These are phyloP conservation scores for Lachnellula willkommii DNA, from an alignment of 2,329 filamentous ascomycete genomes.

Conservation along the genomic window DNA sequence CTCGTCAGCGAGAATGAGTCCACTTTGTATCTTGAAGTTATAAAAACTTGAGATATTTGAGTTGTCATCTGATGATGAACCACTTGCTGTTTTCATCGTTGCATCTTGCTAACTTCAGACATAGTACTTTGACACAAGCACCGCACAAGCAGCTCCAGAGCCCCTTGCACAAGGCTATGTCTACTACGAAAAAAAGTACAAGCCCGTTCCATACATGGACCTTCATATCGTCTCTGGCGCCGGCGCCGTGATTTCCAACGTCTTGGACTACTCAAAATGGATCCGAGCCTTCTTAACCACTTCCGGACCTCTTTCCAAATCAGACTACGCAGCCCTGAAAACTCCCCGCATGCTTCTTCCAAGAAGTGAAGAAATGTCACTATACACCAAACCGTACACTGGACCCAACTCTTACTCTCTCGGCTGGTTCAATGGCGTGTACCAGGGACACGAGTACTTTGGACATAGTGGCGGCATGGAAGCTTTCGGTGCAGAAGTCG, in stretches of 20 bases:
- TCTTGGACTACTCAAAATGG: conserved; percentile 49
- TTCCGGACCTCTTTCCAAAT: conserved; percentile 32
- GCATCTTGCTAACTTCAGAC: background rate
- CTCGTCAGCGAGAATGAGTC: background rate
- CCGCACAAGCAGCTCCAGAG: conserved; percentile 19
- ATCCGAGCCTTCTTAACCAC: conserved; percentile 41
- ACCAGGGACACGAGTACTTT: conserved; percentile 39
- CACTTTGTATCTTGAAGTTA: background rate
- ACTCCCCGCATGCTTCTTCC: conserved; percentile 31
- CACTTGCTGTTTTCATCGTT: background rate
- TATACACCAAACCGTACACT: conserved; percentile 23
- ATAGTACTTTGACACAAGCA: conserved; percentile 23
- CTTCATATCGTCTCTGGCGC: conserved; percentile 30
- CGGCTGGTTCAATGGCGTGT: conserved; percentile 37
- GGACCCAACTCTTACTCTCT: conserved; percentile 37
- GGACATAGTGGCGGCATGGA: conserved; percentile 41
- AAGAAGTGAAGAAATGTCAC: background rate
- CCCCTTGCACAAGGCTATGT: conserved; percentile 40
- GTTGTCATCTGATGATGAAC: conserved; percentile 11
- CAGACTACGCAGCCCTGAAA: conserved; percentile 32
- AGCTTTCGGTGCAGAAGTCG: conserved; percentile 40
- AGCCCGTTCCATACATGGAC: conserved; percentile 19
- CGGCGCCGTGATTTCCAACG: conserved; percentile 43
- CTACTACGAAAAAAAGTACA: conserved; percentile 31
- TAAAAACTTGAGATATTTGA: background rate